A percentile compares a stretch with the other conserved stretches of the same genome.
These are phyloP conservation scores for Stachybotrys echinatus DNA, from an alignment of 2,329 filamentous ascomycete genomes.

Conservation along the genomic window DNA sequence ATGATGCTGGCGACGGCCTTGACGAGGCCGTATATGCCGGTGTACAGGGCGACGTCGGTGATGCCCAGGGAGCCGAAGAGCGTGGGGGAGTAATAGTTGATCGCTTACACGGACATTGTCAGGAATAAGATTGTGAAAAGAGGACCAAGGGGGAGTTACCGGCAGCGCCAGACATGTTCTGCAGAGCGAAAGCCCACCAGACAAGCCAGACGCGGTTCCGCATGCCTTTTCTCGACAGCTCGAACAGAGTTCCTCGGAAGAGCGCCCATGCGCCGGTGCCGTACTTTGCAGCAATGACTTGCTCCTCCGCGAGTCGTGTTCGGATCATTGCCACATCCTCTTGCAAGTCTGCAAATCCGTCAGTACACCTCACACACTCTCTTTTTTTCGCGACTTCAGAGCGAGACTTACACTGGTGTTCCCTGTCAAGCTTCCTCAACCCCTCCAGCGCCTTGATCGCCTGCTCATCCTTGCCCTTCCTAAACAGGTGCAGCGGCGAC, in stretches of 20 bases:
- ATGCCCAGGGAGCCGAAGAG: slow-evolving; percentile 40
- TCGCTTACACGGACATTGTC: too few species aligned
- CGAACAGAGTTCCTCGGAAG: slow-evolving; percentile 25
- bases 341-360: slow-evolving; percentile 28
- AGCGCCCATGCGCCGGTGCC: slow-evolving; percentile 26
- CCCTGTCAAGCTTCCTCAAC: too few species aligned
- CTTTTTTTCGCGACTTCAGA: neutral
- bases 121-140: neutral
- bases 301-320: slow-evolving; percentile 27
- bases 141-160: slow-evolving; percentile 13
- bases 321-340: slow-evolving; percentile 43
- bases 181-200: slow-evolving; percentile 30
- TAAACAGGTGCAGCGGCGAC: slow-evolving; percentile 33
- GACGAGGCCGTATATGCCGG: slow-evolving; percentile 45
- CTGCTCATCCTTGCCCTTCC: slow-evolving; percentile 24
- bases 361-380: too few species aligned
- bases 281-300: slow-evolving; percentile 22
- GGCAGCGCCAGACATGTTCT: slow-evolving; percentile 35
- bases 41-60: slow-evolving; percentile 37
- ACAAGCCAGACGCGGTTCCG: slow-evolving; percentile 32
- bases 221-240: slow-evolving; percentile 33
- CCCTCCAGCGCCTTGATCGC: slow-evolving; percentile 24
- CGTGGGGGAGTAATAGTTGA: slow-evolving; percentile 38
- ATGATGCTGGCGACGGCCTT: slow-evolving; percentile 35
- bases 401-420: neutral